Conservation (phyloP, 202 grass and related monocot genomes). For the Digitaria exilis region DNA sequence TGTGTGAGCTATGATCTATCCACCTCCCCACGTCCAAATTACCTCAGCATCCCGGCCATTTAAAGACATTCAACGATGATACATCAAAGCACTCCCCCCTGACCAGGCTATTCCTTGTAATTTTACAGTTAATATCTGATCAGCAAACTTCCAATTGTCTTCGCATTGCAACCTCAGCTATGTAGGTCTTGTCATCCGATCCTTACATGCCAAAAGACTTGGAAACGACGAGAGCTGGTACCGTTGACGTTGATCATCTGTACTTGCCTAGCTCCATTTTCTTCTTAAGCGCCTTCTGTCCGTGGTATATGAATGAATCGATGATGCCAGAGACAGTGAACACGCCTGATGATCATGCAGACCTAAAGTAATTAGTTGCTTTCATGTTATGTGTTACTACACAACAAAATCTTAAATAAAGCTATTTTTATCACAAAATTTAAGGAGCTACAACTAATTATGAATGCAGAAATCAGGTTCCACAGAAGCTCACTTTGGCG, state of each 20-base stretch:
- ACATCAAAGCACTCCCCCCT: constrained; percentile 26
- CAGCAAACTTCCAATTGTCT: constrained; percentile 25
- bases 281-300: constrained; percentile 93
- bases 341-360: constrained; percentile 56
- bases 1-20: constrained; percentile 35
- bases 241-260: constrained; percentile 57
- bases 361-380: background rate
- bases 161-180: constrained; percentile 22
- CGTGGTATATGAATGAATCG: constrained; percentile 95
- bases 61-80: constrained; percentile 16
- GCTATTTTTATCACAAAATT: background rate
- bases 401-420: background rate
- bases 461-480: background rate
- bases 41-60: constrained; percentile 25
- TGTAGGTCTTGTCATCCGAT: constrained; percentile 35
- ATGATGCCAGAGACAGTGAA: constrained; percentile 96
- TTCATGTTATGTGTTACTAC: background rate
- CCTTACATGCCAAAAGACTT: constrained; percentile 48
- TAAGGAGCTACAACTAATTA: background rate
- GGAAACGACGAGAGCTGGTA: constrained; percentile 31
- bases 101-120: constrained; percentile 23
- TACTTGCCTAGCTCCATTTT: constrained; percentile 97
- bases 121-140: constrained; percentile 46
- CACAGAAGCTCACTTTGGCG: background rate
- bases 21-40: background rate